Conservation (phyloP, 2,329 filamentous ascomycete genomes). For the Alternaria arborescens region DNA sequence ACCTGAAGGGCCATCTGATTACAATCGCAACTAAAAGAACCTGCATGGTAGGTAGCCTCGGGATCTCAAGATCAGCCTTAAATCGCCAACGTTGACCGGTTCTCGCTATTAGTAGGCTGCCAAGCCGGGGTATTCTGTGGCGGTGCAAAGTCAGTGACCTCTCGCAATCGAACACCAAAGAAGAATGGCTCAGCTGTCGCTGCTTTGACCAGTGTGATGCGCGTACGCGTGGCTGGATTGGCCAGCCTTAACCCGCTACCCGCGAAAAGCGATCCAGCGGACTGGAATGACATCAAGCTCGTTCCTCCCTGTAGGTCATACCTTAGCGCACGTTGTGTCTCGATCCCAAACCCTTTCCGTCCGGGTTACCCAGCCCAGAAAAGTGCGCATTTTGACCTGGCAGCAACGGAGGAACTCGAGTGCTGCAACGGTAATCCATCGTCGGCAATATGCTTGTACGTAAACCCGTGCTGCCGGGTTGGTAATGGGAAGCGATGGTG, state of each 20-base stretch:
- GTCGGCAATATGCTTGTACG: constrained; percentile 19
- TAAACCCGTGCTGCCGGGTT: constrained; percentile 18
- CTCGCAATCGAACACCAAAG: constrained; percentile 10
- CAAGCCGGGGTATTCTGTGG: constrained; percentile 8
- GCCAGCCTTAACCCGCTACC: constrained; percentile 11
- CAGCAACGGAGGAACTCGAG: neutral
- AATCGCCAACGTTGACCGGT: neutral
- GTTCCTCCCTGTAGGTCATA: constrained; percentile 11
- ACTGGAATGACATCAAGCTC: constrained; percentile 17
- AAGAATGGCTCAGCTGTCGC: neutral
- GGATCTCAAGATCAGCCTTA: neutral
- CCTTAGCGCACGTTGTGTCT: constrained; percentile 7
- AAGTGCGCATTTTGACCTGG: neutral
- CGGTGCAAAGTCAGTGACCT: constrained; percentile 4
- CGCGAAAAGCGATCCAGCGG: constrained; percentile 15
- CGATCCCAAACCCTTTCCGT: neutral
- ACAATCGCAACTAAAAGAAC: neutral
- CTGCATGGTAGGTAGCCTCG: neutral
- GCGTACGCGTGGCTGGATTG: constrained; percentile 9
- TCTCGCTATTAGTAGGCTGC: neutral
- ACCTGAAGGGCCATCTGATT: neutral
- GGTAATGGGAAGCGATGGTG: constrained; percentile 5
- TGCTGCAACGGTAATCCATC: neutral
- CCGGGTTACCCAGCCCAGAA: neutral
- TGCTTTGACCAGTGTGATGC: neutral